Conservation (phyloP, 345 rosid species). For the Viola odorata region DNA sequence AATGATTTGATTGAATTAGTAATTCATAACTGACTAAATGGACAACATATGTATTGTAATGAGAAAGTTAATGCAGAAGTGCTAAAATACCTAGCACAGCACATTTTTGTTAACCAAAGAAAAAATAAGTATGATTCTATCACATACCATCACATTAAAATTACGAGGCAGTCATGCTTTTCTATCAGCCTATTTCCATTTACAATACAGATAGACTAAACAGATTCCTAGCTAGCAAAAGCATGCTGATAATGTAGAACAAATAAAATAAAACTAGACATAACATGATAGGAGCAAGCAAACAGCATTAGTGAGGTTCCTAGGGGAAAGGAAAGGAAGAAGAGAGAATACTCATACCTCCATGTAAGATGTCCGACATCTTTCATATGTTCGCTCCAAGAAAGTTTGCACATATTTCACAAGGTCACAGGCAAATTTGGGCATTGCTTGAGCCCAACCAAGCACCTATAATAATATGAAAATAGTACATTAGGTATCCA, state of each 20-base stretch:
- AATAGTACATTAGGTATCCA: background rate
- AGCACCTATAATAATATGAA: slow-evolving; percentile 52
- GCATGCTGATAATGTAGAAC: background rate
- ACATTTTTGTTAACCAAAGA: too few relatives aligned
- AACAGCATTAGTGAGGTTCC: background rate
- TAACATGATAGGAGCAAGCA: slow-evolving; percentile 1
- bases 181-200: too few relatives aligned
- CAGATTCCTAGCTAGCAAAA: background rate
- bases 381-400: slow-evolving; percentile 95
- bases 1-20: too few relatives aligned
- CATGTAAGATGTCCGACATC: slow-evolving; percentile 95
- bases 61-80: too few relatives aligned
- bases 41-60: too few relatives aligned
- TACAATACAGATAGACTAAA: background rate
- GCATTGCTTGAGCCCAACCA: slow-evolving; percentile 99
- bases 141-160: too few relatives aligned
- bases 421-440: slow-evolving; percentile 90
- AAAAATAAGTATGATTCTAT: too few relatives aligned
- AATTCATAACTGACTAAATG: too few relatives aligned
- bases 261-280: too few relatives aligned
- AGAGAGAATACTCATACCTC: slow-evolving; percentile 49
- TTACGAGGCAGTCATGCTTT: too few relatives aligned
- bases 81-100: too few relatives aligned
- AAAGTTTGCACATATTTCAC: slow-evolving; percentile 91
- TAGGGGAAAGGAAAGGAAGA: slow-evolving; percentile 4